These are phyloP conservation scores for Saccharomyces cerevisiae DNA, from an alignment of 805 yeast genomes.

Conservation along the genomic window DNA sequence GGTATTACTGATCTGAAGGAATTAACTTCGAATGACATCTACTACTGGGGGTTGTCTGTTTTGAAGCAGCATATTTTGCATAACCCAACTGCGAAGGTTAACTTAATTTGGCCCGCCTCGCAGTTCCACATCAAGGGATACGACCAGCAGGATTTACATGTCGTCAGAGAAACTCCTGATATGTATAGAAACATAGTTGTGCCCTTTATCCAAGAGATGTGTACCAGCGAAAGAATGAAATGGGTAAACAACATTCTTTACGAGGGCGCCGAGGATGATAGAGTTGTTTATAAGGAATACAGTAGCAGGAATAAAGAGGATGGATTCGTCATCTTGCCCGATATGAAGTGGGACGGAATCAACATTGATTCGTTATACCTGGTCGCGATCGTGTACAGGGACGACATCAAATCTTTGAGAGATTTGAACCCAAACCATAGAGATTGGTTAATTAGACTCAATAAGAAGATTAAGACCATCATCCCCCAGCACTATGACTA, in stretches of 20 bases:
- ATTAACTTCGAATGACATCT: slow-evolving; percentile 71
- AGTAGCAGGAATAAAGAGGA: slow-evolving; percentile 35
- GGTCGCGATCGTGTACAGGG: slow-evolving; percentile 64
- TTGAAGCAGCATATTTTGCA: slow-evolving; percentile 39
- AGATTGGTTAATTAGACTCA: slow-evolving; percentile 45
- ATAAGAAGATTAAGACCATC: slow-evolving; percentile 37
- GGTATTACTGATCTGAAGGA: slow-evolving; percentile 24
- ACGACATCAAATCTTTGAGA: slow-evolving; percentile 63
- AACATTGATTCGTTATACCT: slow-evolving; percentile 65
- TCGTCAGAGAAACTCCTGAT: slow-evolving; percentile 74
- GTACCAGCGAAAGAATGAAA: slow-evolving; percentile 60
- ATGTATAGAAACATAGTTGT: slow-evolving; percentile 52
- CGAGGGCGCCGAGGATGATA: slow-evolving; percentile 77
- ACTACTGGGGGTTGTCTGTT: slow-evolving; percentile 66
- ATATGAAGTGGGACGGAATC: slow-evolving; percentile 91
- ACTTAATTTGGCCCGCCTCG: slow-evolving; percentile 82
- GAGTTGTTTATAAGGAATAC: slow-evolving; percentile 58
- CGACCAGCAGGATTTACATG: slow-evolving; percentile 44
- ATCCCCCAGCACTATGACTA: slow-evolving; percentile 41
- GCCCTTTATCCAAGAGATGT: slow-evolving; percentile 70
- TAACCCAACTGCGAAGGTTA: slow-evolving; percentile 59
- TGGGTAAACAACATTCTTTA: slow-evolving; percentile 86
- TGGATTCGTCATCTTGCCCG: slow-evolving; percentile 79
- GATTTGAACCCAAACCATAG: slow-evolving; percentile 58
- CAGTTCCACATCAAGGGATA: slow-evolving; percentile 73